Evolutionary conservation across 306 rosid genomes (phyloP), one percentile per base, ranked within the genome.

Genomic region (Cucurbita maxima): DNA sequence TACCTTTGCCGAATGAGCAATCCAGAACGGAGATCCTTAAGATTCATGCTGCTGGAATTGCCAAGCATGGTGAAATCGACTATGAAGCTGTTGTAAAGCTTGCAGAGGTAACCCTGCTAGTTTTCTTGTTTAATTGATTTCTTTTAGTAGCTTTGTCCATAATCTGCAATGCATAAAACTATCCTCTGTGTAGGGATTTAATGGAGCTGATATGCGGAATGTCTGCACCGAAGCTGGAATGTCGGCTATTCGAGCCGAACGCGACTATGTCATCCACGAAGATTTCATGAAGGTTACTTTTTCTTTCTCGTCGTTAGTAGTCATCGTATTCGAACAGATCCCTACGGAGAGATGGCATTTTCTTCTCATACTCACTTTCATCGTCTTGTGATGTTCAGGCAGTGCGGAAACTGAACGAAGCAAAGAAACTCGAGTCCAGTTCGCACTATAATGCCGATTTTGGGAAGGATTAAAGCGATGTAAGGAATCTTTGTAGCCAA

Each of bases 171-270:
- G 69, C 25, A 5, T 20, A 3, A 20, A 76, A 55, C 51, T 22
- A 74, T 59, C 58, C 38, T 60, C 69, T 41, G 76, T 37, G 19
- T 80, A 94, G 99, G 99, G 97, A 58, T 91, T 91, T 76, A 95
- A 95, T 78, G 97, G 97, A 43, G 97, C 99, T 70, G 99, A 95
- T 79, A 88, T 95, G 41, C 89, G 99, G 52, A 95, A 95, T 73
- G 90, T 95, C 66, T 95, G 99, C 85, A 89, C 99, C 0, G 99
- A 95, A 83, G 99, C 99, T 79, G 99, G 99, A 74, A 94, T 94
- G 97, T 83, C 91, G 7, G 99, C 99, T 5, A 95, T 95, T 75
- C 95, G 99, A 18, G 99, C 95, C 12, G 99, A 95, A 76, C 91
- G 99, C 19, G 97, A 90, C 79, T 95, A 91, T 64, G 99, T 95